These are phyloP conservation scores for Psilocybe subaeruginosa DNA, from an alignment of 768 basidiomycete species.

Conservation along the genomic window DNA sequence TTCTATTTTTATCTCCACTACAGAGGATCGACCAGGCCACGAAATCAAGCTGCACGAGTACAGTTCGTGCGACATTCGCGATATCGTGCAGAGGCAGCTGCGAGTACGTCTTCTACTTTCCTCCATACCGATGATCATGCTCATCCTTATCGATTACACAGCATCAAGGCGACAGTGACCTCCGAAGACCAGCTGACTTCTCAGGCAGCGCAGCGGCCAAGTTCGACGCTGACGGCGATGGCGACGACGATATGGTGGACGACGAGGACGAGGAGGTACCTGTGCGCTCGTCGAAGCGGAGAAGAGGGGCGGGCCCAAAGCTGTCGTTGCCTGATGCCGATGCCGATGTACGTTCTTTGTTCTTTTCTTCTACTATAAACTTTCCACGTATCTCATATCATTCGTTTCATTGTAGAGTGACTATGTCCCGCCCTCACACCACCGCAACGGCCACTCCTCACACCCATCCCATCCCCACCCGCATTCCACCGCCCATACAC, in stretches of 20 bases:
- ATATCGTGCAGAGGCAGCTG: slow-evolving; percentile 63
- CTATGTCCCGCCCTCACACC: no score
- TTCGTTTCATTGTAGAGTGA: no score
- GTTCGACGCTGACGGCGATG: slow-evolving; percentile 31
- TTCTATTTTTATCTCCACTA: slow-evolving; percentile 26
- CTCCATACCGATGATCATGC: not conserved
- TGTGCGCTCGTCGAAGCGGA: slow-evolving; percentile 3
- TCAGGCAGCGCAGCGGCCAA: slow-evolving; percentile 28
- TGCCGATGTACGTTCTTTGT: no score
- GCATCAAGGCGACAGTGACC: slow-evolving; percentile 40
- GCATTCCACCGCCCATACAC: no score
- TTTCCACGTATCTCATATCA: no score
- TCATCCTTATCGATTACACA: slow-evolving; percentile 23
- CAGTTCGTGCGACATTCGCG: slow-evolving; percentile 59
- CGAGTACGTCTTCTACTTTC: slow-evolving; percentile 30
- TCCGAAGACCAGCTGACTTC: slow-evolving; percentile 37
- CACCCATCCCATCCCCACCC: no score
- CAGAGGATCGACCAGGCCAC: slow-evolving; percentile 67
- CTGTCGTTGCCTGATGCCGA: not conserved
- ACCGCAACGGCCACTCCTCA: no score
- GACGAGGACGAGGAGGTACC: slow-evolving; percentile 27
- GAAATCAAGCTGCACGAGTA: slow-evolving; percentile 76
- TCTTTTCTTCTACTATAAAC: no score
- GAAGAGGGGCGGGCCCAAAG: slow-evolving; percentile 3
- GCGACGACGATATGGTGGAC: slow-evolving; percentile 29